Percentiles rank a stretch among this genome's conserved stretches.
Evolutionary conservation across 1,139 yeast species (phyloP).

Genomic region (Geotrichum aggregatum): DNA sequence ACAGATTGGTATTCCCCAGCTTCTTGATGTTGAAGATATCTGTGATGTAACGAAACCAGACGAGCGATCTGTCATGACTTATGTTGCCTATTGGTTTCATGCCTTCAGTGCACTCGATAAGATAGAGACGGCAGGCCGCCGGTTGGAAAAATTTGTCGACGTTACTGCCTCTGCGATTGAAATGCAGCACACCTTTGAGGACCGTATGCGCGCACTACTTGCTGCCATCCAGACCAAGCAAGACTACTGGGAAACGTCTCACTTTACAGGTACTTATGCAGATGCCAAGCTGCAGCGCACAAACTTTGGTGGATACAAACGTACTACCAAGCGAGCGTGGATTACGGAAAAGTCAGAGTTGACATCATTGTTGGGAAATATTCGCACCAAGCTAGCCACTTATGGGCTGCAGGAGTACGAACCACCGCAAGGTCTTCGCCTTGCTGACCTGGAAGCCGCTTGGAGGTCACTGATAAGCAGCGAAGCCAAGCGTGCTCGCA

Average conservation of each 20-base stretch:
- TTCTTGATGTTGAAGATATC: slow-evolving; percentile 61
- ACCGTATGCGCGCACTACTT: slow-evolving; percentile 34
- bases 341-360: slow-evolving; percentile 40
- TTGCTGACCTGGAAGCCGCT: slow-evolving; percentile 35
- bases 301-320: slow-evolving; percentile 35
- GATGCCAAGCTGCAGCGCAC: slow-evolving; percentile 36
- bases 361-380: slow-evolving; percentile 40
- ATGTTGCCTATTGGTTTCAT: slow-evolving; percentile 63
- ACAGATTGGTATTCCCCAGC: slow-evolving; percentile 50
- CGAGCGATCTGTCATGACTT: slow-evolving; percentile 62
- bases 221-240: slow-evolving; percentile 30
- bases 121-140: slow-evolving; percentile 42
- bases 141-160: slow-evolving; percentile 41
- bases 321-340: slow-evolving; percentile 40
- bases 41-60: slow-evolving; percentile 50
- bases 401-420: slow-evolving; percentile 38
- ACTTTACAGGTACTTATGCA: slow-evolving; percentile 35
- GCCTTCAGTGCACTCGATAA: slow-evolving; percentile 44
- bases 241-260: slow-evolving; percentile 30
- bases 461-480: slow-evolving; percentile 38
- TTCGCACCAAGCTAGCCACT: slow-evolving; percentile 41
- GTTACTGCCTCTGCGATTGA: slow-evolving; percentile 37
- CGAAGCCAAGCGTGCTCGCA: slow-evolving; percentile 38
- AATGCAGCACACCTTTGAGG: slow-evolving; percentile 40
- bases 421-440: slow-evolving; percentile 38